phyloP scores from a whole-genome alignment of 2,329 filamentous ascomycete genomes.

The Aureobasidium lini region DNA sequence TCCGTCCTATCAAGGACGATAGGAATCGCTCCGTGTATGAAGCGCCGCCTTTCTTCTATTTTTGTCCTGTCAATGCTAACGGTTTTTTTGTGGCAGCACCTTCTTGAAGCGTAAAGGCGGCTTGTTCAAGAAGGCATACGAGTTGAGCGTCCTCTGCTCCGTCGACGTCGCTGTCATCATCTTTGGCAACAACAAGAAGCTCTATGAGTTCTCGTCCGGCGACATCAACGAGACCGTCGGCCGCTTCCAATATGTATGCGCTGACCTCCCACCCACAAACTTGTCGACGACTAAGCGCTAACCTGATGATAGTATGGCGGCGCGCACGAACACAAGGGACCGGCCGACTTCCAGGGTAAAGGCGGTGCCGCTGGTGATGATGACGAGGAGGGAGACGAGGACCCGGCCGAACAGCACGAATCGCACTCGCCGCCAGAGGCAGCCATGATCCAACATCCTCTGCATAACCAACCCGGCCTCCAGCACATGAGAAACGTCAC shows the following conservation, averaged over 20 bases:
- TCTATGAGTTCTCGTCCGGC: conserved; percentile 93
- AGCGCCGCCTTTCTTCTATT: neutral
- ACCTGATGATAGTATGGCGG: conserved; percentile 64
- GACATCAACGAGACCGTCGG: conserved; percentile 88
- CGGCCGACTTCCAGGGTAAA: conserved; percentile 80
- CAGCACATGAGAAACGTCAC: conserved; percentile 75
- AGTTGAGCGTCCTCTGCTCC: conserved; percentile 93
- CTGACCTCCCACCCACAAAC: conserved; percentile 12
- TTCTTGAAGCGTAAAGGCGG: conserved; percentile 98
- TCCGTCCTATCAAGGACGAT: conserved; percentile 99
- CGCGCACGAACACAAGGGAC: conserved; percentile 93
- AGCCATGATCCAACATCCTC: conserved; percentile 43
- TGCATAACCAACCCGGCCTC: conserved; percentile 54
- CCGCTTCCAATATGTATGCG: conserved; percentile 81
- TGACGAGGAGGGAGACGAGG: conserved; percentile 64
- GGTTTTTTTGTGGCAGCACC: conserved; percentile 51
- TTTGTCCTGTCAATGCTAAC: conserved; percentile 1
- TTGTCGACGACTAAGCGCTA: conserved; percentile 19
- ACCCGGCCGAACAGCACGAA: conserved; percentile 28
- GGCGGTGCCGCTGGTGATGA: conserved; percentile 52
- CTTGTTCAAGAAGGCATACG: conserved; percentile 98
- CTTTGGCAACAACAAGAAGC: conserved; percentile 97
- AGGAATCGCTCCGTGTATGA: conserved; percentile 89
- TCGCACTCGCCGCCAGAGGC: conserved; percentile 57
- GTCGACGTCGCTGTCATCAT: conserved; percentile 99